These are phyloP conservation scores for Penicillium paxilli DNA, from an alignment of 495 filamentous ascomycete genomes.

Conservation along the genomic window DNA sequence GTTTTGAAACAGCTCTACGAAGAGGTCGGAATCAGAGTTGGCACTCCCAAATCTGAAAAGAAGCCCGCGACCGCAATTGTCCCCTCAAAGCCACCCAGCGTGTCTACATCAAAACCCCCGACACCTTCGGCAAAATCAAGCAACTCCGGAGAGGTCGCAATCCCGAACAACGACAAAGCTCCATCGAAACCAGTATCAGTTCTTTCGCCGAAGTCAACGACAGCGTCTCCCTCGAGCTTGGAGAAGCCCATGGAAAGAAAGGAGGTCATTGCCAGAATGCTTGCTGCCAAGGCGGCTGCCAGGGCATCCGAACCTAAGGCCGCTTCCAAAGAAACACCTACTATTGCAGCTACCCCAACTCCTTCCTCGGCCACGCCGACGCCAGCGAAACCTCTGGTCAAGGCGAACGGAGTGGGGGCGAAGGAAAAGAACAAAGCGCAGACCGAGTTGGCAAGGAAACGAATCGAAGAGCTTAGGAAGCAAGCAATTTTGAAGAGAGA, in stretches of 20 bases:
- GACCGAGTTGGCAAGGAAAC: constrained; percentile 52
- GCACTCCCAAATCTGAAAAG: constrained; percentile 8
- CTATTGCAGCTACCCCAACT: background rate
- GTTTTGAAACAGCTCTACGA: constrained; percentile 64
- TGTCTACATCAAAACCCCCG: background rate
- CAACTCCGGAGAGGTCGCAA: background rate
- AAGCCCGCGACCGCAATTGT: background rate
- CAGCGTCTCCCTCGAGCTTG: constrained; percentile 11
- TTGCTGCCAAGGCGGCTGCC: constrained; percentile 58
- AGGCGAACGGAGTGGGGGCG: constrained; percentile 26
- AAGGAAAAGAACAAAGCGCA: constrained; percentile 57
- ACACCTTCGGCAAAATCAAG: background rate
- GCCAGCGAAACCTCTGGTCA: constrained; percentile 3
- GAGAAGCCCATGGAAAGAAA: constrained; percentile 67
- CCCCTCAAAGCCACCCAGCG: background rate
- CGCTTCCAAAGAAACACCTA: constrained; percentile 14
- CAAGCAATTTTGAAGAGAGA: constrained; percentile 37
- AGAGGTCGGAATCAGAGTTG: constrained; percentile 57
- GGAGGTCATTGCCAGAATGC: constrained; percentile 71
- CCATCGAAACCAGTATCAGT: background rate
- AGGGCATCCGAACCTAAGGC: constrained; percentile 24
- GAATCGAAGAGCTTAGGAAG: constrained; percentile 52
- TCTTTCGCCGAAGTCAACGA: background rate
- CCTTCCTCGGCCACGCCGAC: constrained; percentile 1
- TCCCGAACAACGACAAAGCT: background rate